Evolutionary conservation across 345 rosid species (phyloP), one percentile per base, ranked within the genome.

Genomic region (Gynandropsis gynandra): DNA sequence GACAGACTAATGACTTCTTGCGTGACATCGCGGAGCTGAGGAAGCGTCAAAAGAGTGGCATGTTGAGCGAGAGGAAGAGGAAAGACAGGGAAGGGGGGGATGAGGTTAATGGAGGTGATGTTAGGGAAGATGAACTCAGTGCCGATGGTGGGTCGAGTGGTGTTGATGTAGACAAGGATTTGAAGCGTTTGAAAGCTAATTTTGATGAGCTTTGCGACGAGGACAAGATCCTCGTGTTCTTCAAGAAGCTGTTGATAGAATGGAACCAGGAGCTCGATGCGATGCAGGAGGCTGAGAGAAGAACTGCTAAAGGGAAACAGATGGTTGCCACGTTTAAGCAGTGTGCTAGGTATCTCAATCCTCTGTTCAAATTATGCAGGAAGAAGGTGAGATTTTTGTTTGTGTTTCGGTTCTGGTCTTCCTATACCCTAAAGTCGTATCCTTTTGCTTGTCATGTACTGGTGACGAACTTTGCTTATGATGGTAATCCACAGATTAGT

Each of bases 241-340:
- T 82, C 61, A 92, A 85, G 73, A 85, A 76, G 77, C 31, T 87
- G 58, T 72, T 87, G 93, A 80, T 77, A 69, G 95, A 92, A 50
- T 92, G 98, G 98, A 76, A 85, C 0, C 93, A 92, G 70, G 98
- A 92, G 74, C 70, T 92, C 67, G 74, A 72, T 74, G 96, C 83
- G 38, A 80, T 71, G 82, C 69, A 70, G 14, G 89, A 82, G 1
- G 68, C 79, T 12, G 95, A 82, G 76, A 85, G 85, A 74, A 70
- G 90, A 51, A 92, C 98, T 8, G 96, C 95, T 0, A 92, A 81
- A 62, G 95, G 98, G 27, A 92, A 92, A 68, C 73, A 81, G 21
- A 85, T 74, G 75, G 96, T 92, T 20, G 98, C 96, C 54, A 87
- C 95, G 1, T 92, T 92, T 60, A 79, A 92, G 80, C 98, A 87